Evolutionary conservation across 768 basidiomycete genomes (phyloP), one percentile per base, ranked within the genome.

Genomic region (Pilatotrama ljubarskyi): DNA sequence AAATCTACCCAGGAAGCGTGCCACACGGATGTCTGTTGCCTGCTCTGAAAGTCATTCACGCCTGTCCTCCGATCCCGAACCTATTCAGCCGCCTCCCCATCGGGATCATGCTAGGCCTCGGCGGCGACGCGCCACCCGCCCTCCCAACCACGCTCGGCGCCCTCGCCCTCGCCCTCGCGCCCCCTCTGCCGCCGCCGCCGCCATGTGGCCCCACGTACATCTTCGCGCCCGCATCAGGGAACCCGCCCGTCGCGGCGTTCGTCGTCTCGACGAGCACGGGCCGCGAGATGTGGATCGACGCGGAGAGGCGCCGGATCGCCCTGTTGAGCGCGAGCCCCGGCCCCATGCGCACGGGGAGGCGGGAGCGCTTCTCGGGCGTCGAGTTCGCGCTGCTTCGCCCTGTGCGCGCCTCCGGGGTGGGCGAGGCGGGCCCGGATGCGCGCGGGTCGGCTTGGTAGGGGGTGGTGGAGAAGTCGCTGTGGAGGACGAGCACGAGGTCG

Each of bases 251-350:
- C 25, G 51, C 63, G 18, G 64, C 64, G 58, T 67, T 66, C 48
- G 68, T 66, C 48, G 64, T 63, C 38, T 69, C 69, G 46, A 64
- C 60, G 20, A 67, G 56, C 22, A 69, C 58, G 14, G 67, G 67
- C 17, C 59, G 58, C 55, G 68, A 65, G 52, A 66, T 68, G 41
- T 13, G 11, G 41, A 63, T 49, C 51, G 61, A 58, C 61, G 61
- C 55, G 50, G 69, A 70, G 49, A 70, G 55, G 17, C 69, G 57
- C 41, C 58, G 59, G 54, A 70, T 61, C 41, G 54, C 61, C 26
- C 29, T 4, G 29, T 44, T 50, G 37, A 59, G 36, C 26, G 51
- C 55, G 10, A 61, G 58, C n/a, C n/a, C n/a, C n/a, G n/a, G n/a
- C n/a, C n/a, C n/a, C 58, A 52, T 51, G 55, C 60, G 66, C 55